Percentiles rank a stretch among this genome's conserved stretches.
These are phyloP conservation scores for Durusdinium trenchii DNA, from an alignment of 73 alveolate species.

Conservation along the genomic window DNA sequence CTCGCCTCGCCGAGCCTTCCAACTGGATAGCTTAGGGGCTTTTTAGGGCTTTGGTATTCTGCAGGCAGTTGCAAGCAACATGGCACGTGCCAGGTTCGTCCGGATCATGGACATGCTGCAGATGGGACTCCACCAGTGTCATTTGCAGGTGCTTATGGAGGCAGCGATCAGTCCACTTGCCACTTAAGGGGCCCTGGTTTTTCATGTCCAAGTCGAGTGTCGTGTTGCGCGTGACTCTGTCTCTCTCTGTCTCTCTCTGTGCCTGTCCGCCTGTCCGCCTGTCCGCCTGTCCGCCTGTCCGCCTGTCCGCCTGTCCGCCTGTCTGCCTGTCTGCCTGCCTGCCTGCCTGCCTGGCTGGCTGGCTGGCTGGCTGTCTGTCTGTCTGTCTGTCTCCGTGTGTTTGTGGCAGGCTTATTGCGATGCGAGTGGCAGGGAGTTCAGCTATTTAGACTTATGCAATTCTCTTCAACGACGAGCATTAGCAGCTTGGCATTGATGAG, in stretches of 20 bases:
- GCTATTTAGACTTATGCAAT: conserved; percentile 88
- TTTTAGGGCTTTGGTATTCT: too few species aligned
- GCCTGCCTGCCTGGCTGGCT: too few species aligned
- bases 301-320: too few species aligned
- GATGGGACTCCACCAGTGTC: conserved; percentile 65
- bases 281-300: too few species aligned
- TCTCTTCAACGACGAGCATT: conserved; percentile 44
- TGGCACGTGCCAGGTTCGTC: conserved; percentile 63
- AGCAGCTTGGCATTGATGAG: background rate
- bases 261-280: too few species aligned
- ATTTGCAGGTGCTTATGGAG: conserved; percentile 93
- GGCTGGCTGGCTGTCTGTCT: too few species aligned
- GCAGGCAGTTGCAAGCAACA: too few species aligned
- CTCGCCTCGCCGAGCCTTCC: too few species aligned
- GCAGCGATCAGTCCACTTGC: background rate
- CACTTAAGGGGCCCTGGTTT: background rate
- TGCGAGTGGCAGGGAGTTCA: conserved; percentile 61
- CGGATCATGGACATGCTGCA: conserved; percentile 93
- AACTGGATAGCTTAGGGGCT: too few species aligned
- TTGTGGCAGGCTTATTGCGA: conserved; percentile 56
- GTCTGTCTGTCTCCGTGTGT: background rate
- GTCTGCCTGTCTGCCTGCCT: too few species aligned
- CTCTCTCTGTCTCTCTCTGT: too few species aligned
- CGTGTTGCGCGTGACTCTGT: too few species aligned
- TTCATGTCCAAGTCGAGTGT: background rate